phyloP scores from a whole-genome alignment of 257 asterid species.

The Leonotis leonurus region DNA sequence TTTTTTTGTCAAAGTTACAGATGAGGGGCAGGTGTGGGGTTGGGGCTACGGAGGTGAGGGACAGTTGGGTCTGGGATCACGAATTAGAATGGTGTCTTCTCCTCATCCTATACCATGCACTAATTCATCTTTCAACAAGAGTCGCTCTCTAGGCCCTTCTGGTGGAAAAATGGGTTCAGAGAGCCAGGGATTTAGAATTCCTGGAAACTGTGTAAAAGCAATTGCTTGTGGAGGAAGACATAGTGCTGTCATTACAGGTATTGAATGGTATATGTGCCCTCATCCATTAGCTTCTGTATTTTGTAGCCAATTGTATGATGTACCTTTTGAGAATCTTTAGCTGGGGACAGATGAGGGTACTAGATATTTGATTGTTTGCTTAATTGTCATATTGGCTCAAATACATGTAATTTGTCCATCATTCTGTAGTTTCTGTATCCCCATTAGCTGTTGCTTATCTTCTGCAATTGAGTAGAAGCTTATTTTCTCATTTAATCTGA shows the following conservation, averaged over 20 bases:
- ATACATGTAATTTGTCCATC: not conserved
- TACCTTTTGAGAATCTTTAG: not conserved
- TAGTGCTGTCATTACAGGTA: constrained; percentile 90
- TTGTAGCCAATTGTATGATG: not conserved
- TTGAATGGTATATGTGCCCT: not conserved
- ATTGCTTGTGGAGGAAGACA: constrained; percentile 99
- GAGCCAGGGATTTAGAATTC: constrained; percentile 59
- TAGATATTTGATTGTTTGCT: not conserved
- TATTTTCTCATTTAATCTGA: constrained; percentile 5
- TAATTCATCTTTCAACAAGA: constrained; percentile 49
- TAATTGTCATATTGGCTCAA: not conserved
- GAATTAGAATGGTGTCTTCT: constrained; percentile 91
- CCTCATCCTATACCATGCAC: constrained; percentile 94
- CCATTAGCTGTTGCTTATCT: not conserved
- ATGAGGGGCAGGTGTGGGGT: constrained; percentile 98
- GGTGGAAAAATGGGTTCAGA: constrained; percentile 53
- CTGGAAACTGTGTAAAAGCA: constrained; percentile 70
- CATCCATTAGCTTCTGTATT: not conserved
- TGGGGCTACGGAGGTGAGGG: constrained; percentile 99
- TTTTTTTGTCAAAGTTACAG: constrained; percentile 47
- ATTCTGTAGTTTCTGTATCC: not conserved
- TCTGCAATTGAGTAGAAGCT: not conserved
- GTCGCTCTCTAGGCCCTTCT: constrained; percentile 44
- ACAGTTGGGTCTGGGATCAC: constrained; percentile 92
- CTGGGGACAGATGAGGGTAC: too few relatives aligned